Conservation (phyloP, 345 rosid genomes). For the Theobroma cacao region DNA sequence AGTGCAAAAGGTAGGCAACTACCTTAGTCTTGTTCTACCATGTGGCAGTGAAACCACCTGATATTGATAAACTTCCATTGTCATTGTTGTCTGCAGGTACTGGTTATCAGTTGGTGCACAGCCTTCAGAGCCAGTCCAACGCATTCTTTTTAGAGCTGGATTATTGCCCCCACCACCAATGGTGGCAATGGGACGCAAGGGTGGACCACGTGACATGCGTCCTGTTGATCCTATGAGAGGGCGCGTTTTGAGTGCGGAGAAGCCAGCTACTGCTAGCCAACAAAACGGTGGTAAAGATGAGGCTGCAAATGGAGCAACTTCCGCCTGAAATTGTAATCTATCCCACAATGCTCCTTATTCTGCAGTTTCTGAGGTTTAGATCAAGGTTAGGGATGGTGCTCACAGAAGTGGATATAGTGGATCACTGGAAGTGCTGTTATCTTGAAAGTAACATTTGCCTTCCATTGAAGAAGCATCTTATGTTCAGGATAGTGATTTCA, state of each 20-base stretch:
- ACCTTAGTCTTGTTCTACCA: neutral
- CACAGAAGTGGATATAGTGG: neutral
- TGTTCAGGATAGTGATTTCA: neutral
- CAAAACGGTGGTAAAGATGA: neutral
- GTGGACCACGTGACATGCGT: constrained; percentile 66
- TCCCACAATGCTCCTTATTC: neutral
- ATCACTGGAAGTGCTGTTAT: neutral
- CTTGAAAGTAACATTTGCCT: neutral
- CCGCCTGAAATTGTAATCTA: neutral
- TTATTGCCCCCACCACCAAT: constrained; percentile 86
- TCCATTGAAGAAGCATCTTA: neutral
- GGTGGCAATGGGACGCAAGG: constrained; percentile 85
- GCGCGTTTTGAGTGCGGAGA: constrained; percentile 40
- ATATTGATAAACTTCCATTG: neutral
- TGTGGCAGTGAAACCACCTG: neutral
- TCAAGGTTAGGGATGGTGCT: neutral
- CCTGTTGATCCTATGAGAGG: constrained; percentile 85
- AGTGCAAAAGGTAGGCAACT: neutral
- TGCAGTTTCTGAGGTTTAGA: neutral
- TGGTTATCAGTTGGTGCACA: constrained; percentile 98
- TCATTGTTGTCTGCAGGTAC: constrained; percentile 47
- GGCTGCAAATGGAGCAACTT: neutral
- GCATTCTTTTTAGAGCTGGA: constrained; percentile 80
- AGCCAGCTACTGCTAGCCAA: constrained; percentile 11
- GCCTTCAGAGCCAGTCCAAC: constrained; percentile 83